Percentiles rank a stretch among this genome's conserved stretches.
Conservation (phyloP, 1,139 yeast genomes). For the Diutina catenulata region DNA sequence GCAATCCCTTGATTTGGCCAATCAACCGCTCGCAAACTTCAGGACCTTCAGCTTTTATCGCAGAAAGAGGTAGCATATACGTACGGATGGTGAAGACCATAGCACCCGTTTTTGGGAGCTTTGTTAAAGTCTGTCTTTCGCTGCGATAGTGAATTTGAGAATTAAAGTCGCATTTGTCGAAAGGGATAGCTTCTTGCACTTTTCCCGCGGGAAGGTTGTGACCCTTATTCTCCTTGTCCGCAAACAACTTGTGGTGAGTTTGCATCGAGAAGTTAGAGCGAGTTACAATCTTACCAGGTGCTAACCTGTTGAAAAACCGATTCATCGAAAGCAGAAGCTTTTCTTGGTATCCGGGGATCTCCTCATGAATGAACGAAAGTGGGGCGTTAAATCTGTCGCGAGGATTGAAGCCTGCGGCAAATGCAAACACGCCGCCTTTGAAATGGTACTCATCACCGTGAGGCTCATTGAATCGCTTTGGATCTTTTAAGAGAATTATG, state of each 20-base stretch:
- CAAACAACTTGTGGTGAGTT: slow-evolving; percentile 37
- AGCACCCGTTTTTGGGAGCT: slow-evolving; percentile 43
- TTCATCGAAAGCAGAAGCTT: slow-evolving; percentile 53
- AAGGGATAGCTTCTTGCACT: slow-evolving; percentile 20
- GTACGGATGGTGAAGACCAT: slow-evolving; percentile 53
- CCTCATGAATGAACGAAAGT: slow-evolving; percentile 43
- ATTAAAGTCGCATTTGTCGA: slow-evolving; percentile 39
- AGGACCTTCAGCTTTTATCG: slow-evolving; percentile 39
- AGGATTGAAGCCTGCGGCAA: slow-evolving; percentile 73
- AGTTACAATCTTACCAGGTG: slow-evolving; percentile 41
- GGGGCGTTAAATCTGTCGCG: slow-evolving; percentile 40
- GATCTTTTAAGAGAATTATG: slow-evolving; percentile 43
- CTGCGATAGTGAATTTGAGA: slow-evolving; percentile 44
- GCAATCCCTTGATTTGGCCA: slow-evolving; percentile 30
- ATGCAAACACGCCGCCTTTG: slow-evolving; percentile 54
- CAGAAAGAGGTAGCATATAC: slow-evolving; percentile 47
- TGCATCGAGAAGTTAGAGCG: slow-evolving; percentile 56
- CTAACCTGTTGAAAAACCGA: slow-evolving; percentile 39
- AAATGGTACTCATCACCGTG: slow-evolving; percentile 47
- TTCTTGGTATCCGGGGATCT: slow-evolving; percentile 49
- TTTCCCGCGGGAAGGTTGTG: slow-evolving; percentile 18
- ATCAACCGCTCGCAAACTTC: slow-evolving; percentile 28
- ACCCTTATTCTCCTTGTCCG: slow-evolving; percentile 41
- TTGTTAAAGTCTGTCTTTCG: slow-evolving; percentile 51
- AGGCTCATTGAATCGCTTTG: slow-evolving; percentile 20